Base-by-base conservation (phyloP, 2,329 filamentous ascomycete species). In the Sporothrix humicola region DNA sequence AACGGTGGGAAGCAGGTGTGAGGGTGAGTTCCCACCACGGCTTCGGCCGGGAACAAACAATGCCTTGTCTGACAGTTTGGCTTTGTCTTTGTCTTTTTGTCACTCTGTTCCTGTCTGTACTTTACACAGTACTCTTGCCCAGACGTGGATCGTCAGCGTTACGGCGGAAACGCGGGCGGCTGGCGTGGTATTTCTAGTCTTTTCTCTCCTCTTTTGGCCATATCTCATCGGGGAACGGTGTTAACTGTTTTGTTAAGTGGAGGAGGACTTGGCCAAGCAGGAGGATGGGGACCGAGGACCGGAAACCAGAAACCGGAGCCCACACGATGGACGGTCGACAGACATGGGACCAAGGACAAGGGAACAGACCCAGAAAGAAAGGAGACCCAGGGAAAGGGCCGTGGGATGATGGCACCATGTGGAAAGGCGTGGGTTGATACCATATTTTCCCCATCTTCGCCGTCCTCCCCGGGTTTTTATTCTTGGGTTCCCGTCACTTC, bases 41-140 rank as follows among this genome's bases (percentile, higher is more conserved):
- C 37, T 46, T 65, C 59, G 37, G 59, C 59, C 59, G 59, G 59
- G 37, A 65, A 46, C 59, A 65, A 42, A 65, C 61, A 65, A 46
- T 65, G 20, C 1, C 17, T 46, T 48, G 61, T 48, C 61, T 48
- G n/a, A 26, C 31, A 23, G 52, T 12, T 23, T 23, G 8, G 20
- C 5, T 26, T 46, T 46, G n/a, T 54, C 31, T 52, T 52, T 52
- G 31, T 20, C 31, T 3, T 12, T 17, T 2, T 9, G 15, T 17
- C 6, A 9, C 10, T 48, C 12, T 48, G 13, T 42, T 61, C 9
- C 26, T 23, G 52, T 56, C n/a, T 23, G 52, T 20, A 56, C 7
- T 8, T 9, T 9, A 20, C 9, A 2, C 52, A 5, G 50, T 54
- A 54, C 17, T 8, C 52, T 15, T 20, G n/a, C 2, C 52, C 31